phyloP scores from a whole-genome alignment of 768 basidiomycete species.

The Chalciporus sphaerocephalus region DNA sequence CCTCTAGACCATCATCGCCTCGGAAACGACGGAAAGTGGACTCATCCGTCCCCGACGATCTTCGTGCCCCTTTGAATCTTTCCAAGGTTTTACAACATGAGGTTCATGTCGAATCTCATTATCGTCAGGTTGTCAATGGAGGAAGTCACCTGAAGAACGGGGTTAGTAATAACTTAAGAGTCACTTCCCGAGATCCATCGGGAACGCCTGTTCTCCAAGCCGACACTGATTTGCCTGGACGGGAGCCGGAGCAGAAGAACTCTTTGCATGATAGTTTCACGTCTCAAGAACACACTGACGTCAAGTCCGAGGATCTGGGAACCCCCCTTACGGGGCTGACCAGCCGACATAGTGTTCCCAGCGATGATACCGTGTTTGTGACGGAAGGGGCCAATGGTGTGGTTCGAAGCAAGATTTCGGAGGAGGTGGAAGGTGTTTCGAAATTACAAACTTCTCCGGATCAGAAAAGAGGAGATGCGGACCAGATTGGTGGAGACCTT shows the following conservation, averaged over 20 bases:
- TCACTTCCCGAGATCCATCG: neutral
- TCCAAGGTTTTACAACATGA: constrained; percentile 1
- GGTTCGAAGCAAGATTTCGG: constrained; percentile 26
- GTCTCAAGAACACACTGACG: constrained; percentile 24
- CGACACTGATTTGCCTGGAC: neutral
- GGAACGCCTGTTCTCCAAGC: neutral
- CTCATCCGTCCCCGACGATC: constrained; percentile 30
- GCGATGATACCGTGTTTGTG: constrained; percentile 52
- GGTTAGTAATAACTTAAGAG: neutral
- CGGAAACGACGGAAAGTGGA: constrained; percentile 46
- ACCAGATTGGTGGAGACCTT: constrained; percentile 4
- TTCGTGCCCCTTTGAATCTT: constrained; percentile 6
- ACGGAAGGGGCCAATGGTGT: constrained; percentile 29
- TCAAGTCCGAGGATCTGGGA: constrained; percentile 51
- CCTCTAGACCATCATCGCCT: constrained; percentile 24
- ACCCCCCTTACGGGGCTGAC: constrained; percentile 48
- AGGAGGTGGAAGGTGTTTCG: constrained; percentile 14
- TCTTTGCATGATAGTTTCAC: neutral
- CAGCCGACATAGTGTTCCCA: constrained; percentile 52
- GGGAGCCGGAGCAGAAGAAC: constrained; percentile 1
- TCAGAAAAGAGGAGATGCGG: neutral
- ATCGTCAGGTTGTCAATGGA: constrained; percentile 11
- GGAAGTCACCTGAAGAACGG: constrained; percentile 17
- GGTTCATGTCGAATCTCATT: constrained; percentile 6
- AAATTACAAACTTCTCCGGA: constrained; percentile 7